phyloP scores from a whole-genome alignment of 306 rosid species.

The Mimosa pudica region DNA sequence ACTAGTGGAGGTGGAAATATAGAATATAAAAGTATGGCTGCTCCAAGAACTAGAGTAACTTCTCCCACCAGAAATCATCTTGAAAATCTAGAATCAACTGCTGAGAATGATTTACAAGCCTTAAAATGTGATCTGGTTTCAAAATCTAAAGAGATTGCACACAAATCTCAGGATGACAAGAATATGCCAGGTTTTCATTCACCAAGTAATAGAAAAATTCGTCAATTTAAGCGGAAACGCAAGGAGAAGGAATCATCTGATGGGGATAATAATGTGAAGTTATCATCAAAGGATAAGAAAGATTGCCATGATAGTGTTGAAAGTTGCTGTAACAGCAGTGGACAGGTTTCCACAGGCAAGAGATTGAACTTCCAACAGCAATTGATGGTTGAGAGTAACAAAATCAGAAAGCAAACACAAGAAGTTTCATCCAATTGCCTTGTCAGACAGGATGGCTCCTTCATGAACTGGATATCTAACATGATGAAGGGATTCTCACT shows the following conservation, averaged over 20 bases:
- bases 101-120: slow-evolving; percentile 64
- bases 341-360: slow-evolving; percentile 48
- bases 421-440: slow-evolving; percentile 50
- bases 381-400: slow-evolving; percentile 55
- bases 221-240: slow-evolving; percentile 49
- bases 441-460: slow-evolving; percentile 70
- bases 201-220: slow-evolving; percentile 51
- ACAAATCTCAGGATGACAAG: slow-evolving; percentile 41
- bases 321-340: slow-evolving; percentile 76
- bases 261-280: slow-evolving; percentile 44
- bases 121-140: slow-evolving; percentile 30
- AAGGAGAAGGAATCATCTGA: slow-evolving; percentile 75
- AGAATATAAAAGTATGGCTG: slow-evolving; percentile 39
- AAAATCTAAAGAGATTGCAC: slow-evolving; percentile 34
- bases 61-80: slow-evolving; percentile 38
- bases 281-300: slow-evolving; percentile 52
- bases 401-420: slow-evolving; percentile 52
- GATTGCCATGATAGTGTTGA: slow-evolving; percentile 84
- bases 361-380: slow-evolving; percentile 59
- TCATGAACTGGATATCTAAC: slow-evolving; percentile 88
- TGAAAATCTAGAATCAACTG: slow-evolving; percentile 57
- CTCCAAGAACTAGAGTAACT: slow-evolving; percentile 32
- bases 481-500: slow-evolving; percentile 72
- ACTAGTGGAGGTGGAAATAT: slow-evolving; percentile 33
- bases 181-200: slow-evolving; percentile 41